Percentiles rank a stretch among this genome's conserved stretches.
These are phyloP conservation scores for Prosopis cineraria DNA, from an alignment of 306 rosid species.

Conservation along the genomic window DNA sequence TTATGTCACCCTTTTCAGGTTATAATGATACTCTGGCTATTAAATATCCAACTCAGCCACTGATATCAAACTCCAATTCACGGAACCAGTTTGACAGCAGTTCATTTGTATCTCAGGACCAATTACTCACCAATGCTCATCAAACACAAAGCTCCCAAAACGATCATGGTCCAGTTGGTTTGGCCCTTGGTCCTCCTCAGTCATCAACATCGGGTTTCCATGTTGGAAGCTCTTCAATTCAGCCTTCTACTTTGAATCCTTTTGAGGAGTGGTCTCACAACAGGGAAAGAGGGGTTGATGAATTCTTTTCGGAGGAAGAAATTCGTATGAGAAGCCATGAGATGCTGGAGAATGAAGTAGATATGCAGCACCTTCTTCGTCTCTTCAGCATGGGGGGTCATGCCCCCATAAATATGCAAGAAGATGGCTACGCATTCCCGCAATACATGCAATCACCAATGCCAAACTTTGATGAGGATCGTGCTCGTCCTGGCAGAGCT, in stretches of 20 bases:
- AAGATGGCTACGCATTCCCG: constrained; percentile 63
- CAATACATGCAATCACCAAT: constrained; percentile 67
- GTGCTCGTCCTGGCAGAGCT: constrained; percentile 85
- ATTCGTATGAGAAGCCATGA: constrained; percentile 93
- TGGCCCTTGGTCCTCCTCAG: constrained; percentile 91
- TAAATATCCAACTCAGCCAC: constrained; percentile 60
- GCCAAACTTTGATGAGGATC: constrained; percentile 84
- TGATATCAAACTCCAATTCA: constrained; percentile 57
- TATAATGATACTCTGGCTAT: constrained; percentile 54
- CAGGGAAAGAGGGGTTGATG: constrained; percentile 84
- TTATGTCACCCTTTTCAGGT: constrained; percentile 49
- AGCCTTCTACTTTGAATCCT: constrained; percentile 60
- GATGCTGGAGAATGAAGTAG: constrained; percentile 97
- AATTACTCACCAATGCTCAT: constrained; percentile 56
- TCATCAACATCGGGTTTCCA: constrained; percentile 68
- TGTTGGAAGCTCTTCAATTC: constrained; percentile 53
- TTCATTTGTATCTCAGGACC: constrained; percentile 58
- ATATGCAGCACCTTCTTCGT: constrained; percentile 96
- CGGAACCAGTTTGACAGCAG: constrained; percentile 59
- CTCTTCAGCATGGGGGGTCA: constrained; percentile 88
- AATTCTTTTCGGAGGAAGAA: constrained; percentile 88
- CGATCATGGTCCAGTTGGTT: constrained; percentile 60
- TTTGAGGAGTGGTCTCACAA: constrained; percentile 86
- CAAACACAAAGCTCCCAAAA: constrained; percentile 50
- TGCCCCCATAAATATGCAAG: constrained; percentile 56